phyloP scores from a whole-genome alignment of 495 filamentous ascomycete species.

The Penicillium ochrochloron region DNA sequence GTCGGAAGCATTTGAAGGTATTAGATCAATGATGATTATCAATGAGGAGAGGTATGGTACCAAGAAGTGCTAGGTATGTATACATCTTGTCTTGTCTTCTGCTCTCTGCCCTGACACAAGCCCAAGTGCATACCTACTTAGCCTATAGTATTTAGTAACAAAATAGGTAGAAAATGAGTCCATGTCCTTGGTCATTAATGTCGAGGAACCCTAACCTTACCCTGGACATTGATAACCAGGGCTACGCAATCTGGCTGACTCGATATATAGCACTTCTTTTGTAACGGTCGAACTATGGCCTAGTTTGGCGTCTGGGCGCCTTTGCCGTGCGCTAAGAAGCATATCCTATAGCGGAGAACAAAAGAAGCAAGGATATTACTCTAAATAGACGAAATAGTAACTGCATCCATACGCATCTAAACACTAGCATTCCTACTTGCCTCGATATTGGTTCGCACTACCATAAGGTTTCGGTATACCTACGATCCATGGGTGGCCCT shows the following conservation, averaged over 20 bases:
- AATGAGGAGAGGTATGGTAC: neutral
- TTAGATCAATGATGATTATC: neutral
- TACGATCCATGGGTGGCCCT: conserved; percentile 3
- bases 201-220: too few relatives aligned
- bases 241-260: too few relatives aligned
- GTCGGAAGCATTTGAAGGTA: neutral
- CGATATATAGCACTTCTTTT: too few relatives aligned
- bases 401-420: neutral
- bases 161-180: neutral
- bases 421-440: neutral
- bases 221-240: too few relatives aligned
- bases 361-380: neutral
- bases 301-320: too few relatives aligned
- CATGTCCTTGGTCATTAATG: neutral
- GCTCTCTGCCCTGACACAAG: neutral
- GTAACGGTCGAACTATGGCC: too few relatives aligned
- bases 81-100: too few relatives aligned
- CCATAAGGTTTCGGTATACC: neutral
- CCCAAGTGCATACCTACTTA: too few relatives aligned
- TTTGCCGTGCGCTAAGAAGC: too few relatives aligned
- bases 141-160: neutral
- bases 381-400: neutral
- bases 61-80: neutral
- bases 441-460: neutral
- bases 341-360: neutral